Base-by-base conservation (phyloP, 2,329 filamentous ascomycete species). In the Trichoderma koningiopsis region DNA sequence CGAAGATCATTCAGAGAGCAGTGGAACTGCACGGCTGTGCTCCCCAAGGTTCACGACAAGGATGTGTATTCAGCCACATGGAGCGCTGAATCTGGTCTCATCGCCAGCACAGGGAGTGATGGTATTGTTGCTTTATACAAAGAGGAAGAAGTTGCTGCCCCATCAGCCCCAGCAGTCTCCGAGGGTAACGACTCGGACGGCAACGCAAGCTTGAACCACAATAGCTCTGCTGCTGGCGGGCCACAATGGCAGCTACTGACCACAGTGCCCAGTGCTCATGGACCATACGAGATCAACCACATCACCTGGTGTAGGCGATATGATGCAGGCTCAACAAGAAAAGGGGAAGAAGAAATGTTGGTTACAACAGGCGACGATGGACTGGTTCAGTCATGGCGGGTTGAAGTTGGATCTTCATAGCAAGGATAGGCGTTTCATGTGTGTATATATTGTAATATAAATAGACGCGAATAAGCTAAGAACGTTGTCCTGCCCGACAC, bases 281-380 rank as follows among this genome's bases (percentile, higher is more conserved):
- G 93, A 0, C 92, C 96, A 2, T 97, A 95, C 76, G 96, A 99
- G 81, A 86, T 98, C 72, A 99, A 99, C 76, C 94, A 97, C 79
- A 87, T 96, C 60, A 89, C 88, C 2, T 99, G 96, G 96, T 94
- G 93, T 73, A 88, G 86, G 74, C 86, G 94, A 69, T 91, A 88
- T 69, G 94, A 97, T 77, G 84, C 85, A 61, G 90, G 83, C 0
- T 80, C 81, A 1, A 85, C 85, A 76, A 84, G 81, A 71, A 84
- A 79, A 66, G 84, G 85, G 4, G 79, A 83, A 29, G 93, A 97
- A 75, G 95, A 98, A 81, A 91, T 97, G 78, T 83, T 99, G 58
- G 83, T 98, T 24, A 96, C 92, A 19, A 97, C 94, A 0, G 96
- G 95, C 0, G 96, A 99, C 78, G 94, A 98, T 80, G 96, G 96